These are phyloP conservation scores for Podila minutissima DNA, from an alignment of 192 early-diverging fungal genomes.

Conservation along the genomic window DNA sequence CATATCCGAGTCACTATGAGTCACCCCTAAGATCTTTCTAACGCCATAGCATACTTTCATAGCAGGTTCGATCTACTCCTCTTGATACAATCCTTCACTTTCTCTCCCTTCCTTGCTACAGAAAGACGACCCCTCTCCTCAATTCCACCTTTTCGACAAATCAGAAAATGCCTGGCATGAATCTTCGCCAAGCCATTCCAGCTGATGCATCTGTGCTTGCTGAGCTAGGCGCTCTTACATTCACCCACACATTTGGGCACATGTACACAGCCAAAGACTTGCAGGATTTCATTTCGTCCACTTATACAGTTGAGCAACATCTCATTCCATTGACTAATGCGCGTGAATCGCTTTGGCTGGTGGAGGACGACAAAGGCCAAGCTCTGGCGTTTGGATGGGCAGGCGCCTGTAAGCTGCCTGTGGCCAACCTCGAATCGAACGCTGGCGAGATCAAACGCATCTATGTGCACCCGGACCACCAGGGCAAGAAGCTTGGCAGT, in stretches of 20 bases:
- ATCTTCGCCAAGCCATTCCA: constrained; percentile 30
- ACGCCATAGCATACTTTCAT: too few relatives aligned
- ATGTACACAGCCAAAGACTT: constrained; percentile 27
- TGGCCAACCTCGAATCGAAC: constrained; percentile 14
- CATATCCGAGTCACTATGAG: too few relatives aligned
- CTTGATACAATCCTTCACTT: background rate
- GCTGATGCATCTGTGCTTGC: constrained; percentile 24
- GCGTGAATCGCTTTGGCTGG: constrained; percentile 40
- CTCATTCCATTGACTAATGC: constrained; percentile 20
- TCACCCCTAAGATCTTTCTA: too few relatives aligned
- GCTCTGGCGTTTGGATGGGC: constrained; percentile 36
- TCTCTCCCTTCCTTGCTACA: constrained; percentile 5
- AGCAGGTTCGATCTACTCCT: too few relatives aligned
- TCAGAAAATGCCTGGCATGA: constrained; percentile 13
- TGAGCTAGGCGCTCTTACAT: constrained; percentile 40
- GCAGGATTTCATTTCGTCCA: constrained; percentile 20
- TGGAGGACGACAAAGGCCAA: constrained; percentile 29
- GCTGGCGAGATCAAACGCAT: constrained; percentile 47
- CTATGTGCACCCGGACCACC: constrained; percentile 38
- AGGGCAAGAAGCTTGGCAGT: constrained; percentile 35
- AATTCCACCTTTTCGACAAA: constrained; percentile 8
- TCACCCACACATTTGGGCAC: constrained; percentile 39
- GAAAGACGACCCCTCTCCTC: constrained; percentile 4
- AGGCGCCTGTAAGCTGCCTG: constrained; percentile 42
- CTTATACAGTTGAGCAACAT: constrained; percentile 37